phyloP scores from a whole-genome alignment of 768 basidiomycete genomes.

The Naganishia onofrii region DNA sequence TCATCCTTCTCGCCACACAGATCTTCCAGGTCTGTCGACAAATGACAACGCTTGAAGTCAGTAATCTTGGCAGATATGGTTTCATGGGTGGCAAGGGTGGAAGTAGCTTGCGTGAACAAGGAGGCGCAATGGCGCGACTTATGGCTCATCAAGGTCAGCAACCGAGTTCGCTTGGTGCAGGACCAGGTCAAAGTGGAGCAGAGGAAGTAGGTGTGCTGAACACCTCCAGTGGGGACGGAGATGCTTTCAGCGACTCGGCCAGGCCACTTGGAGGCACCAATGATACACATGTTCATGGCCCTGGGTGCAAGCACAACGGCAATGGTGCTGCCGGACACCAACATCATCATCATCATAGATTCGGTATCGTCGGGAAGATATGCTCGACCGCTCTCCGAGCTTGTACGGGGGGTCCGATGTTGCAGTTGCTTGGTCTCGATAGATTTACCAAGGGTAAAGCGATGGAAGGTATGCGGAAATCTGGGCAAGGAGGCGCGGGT shows the following conservation, averaged over 20 bases:
- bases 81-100: conserved; percentile 85
- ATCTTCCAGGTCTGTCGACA: conserved; percentile 89
- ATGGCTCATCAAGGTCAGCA: conserved; percentile 17
- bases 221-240: conserved; percentile 24
- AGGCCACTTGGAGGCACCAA: not conserved
- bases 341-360: conserved; percentile 53
- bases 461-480: conserved; percentile 75
- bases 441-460: conserved; percentile 88
- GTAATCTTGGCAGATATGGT: conserved; percentile 89
- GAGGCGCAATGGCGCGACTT: conserved; percentile 46
- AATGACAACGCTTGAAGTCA: conserved; percentile 93
- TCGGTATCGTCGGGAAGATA: conserved; percentile 40
- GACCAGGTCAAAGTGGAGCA: conserved; percentile 40
- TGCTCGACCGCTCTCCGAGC: conserved; percentile 48
- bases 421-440: conserved; percentile 89
- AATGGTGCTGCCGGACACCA: conserved; percentile 34
- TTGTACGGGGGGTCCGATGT: conserved; percentile 56
- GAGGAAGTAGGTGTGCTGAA: conserved; percentile 37
- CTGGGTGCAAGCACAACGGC: conserved; percentile 27
- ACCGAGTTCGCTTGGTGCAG: conserved; percentile 40
- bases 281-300: not conserved
- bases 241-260: conserved; percentile 7
- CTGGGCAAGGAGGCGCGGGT: conserved; percentile 61
- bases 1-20: conserved; percentile 78
- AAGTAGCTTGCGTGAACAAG: conserved; percentile 47